Evolutionary conservation across 495 filamentous ascomycete species (phyloP).

Genomic region (Xanthoparmelia taractica): DNA sequence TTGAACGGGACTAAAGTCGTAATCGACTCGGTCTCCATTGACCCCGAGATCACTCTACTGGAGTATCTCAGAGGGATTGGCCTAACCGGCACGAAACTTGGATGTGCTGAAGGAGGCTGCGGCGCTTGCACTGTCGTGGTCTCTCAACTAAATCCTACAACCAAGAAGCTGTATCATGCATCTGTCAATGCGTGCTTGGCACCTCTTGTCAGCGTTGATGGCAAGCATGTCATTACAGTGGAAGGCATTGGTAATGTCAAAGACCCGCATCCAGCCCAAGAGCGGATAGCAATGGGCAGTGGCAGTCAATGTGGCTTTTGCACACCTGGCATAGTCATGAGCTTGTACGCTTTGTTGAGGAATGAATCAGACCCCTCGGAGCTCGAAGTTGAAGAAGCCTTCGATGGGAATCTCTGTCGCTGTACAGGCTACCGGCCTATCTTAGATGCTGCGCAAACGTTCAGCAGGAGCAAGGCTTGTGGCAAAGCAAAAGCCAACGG

Average conservation of each 20-base stretch:
- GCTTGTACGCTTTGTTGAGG: conserved; percentile 71
- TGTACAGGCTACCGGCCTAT: conserved; percentile 96
- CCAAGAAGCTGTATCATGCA: conserved; percentile 81
- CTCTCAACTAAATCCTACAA: conserved; percentile 86
- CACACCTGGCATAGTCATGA: conserved; percentile 97
- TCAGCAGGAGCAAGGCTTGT: conserved; percentile 33
- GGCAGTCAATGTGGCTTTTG: conserved; percentile 75
- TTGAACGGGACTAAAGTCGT: conserved; percentile 90
- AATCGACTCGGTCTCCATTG: conserved; percentile 58
- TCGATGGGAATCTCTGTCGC: conserved; percentile 92
- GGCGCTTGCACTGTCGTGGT: conserved; percentile 96
- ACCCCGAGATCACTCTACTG: conserved; percentile 86
- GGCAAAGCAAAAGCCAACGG: conserved; percentile 41
- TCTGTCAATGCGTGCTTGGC: conserved; percentile 92
- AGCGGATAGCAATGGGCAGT: conserved; percentile 58
- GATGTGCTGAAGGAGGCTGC: conserved; percentile 91
- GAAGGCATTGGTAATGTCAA: conserved; percentile 93
- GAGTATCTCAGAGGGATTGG: conserved; percentile 90
- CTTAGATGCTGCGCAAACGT: conserved; percentile 75
- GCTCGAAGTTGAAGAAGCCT: conserved; percentile 77
- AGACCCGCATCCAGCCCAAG: conserved; percentile 82
- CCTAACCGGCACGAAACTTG: conserved; percentile 66
- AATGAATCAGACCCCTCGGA: conserved; percentile 63
- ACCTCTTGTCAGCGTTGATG: conserved; percentile 84
- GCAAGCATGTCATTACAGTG: conserved; percentile 96